Base-by-base conservation (phyloP, 2,329 filamentous ascomycete genomes). In the Phymatotrichopsis omnivora region DNA sequence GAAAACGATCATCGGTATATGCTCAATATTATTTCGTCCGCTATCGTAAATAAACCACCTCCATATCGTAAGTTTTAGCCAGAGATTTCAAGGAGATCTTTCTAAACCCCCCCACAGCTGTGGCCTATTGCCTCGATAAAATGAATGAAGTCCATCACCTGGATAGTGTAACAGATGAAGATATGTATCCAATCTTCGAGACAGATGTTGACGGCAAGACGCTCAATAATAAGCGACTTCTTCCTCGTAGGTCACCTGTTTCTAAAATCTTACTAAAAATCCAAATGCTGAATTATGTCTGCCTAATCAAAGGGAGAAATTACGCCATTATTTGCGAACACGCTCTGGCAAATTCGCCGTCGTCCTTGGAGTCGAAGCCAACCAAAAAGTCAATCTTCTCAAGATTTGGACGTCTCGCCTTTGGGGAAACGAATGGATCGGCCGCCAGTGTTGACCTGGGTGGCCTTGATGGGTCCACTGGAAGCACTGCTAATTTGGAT, bases 1-100 rank as follows among this genome's bases (percentile, higher is more conserved):
- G 85, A 96, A 65, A 79, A 78, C 55, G 91, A 98, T 62, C 87
- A 91, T 60, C 75, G 91, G 51, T 98, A 98, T 62, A 98, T 98
- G 82, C 84, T 86, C 4, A 98, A 98, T 58, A 68, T 98, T 49
- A 78, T 96, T 56, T 93, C 86, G 1, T 95, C 87, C 0, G 86
- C 87, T 10, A 96, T 98, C 60, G 89, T 82, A 57, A 95, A 98
- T 61, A 79, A 82, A 11, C 91, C 93, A 4, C 85, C 87, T 14
- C 82, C 87, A 0, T 83, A 91, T 41, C 69, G 93, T 59, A 73
- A 42, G 35, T n/a, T 5, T 14, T 7, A 23, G 3, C 5, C 8
- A 23, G 7, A n/a, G 19, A 19, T n/a, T 29, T 32, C 43, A 35
- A 38, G 20, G n/a, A 42, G 24, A 20, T 7, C 3, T 30, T 8